Evolutionary conservation across 2,329 filamentous ascomycete genomes (phyloP).

Genomic region (Sporothrix phasma): DNA sequence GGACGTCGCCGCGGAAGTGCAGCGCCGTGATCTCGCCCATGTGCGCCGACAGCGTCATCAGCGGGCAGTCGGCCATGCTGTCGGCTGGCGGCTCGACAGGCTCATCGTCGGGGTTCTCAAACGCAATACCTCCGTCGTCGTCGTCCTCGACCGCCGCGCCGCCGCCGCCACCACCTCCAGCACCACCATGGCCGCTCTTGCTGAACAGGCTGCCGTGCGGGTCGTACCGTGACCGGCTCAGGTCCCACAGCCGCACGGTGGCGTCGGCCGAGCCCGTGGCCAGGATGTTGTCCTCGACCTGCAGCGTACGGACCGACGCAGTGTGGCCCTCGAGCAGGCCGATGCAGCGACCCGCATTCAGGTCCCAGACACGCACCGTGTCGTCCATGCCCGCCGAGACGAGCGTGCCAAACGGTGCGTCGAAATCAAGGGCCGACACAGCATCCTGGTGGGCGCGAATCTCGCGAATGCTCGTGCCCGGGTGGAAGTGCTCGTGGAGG

Average conservation of each 20-base stretch:
- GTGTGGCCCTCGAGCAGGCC: slow-evolving; percentile 88
- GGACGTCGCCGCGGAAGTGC: slow-evolving; percentile 77
- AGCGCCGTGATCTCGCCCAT: slow-evolving; percentile 91
- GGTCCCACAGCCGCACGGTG: slow-evolving; percentile 88
- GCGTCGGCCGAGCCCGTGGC: slow-evolving; percentile 93
- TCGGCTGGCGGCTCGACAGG: slow-evolving; percentile 61
- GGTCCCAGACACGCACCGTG: slow-evolving; percentile 89
- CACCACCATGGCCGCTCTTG: slow-evolving; percentile 34
- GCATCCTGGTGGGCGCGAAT: slow-evolving; percentile 79
- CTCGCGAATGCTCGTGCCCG: slow-evolving; percentile 79
- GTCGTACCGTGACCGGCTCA: slow-evolving; percentile 78
- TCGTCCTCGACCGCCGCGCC: slow-evolving; percentile 46
- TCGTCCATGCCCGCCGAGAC: slow-evolving; percentile 89
- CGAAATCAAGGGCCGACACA: slow-evolving; percentile 88
- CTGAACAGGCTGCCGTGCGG: slow-evolving; percentile 54
- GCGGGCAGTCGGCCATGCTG: slow-evolving; percentile 77
- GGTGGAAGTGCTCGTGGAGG: slow-evolving; percentile 87
- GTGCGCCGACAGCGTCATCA: slow-evolving; percentile 84
- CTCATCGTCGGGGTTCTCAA: slow-evolving; percentile 59
- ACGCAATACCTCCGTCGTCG: slow-evolving; percentile 59
- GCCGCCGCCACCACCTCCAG: slow-evolving; percentile 36
- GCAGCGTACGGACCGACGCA: slow-evolving; percentile 81
- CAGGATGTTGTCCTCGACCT: slow-evolving; percentile 91
- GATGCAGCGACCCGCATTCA: slow-evolving; percentile 87
- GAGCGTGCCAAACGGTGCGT: slow-evolving; percentile 92